Conservation (phyloP, 73 alveolate species). For the Paramecium primaurelia region DNA sequence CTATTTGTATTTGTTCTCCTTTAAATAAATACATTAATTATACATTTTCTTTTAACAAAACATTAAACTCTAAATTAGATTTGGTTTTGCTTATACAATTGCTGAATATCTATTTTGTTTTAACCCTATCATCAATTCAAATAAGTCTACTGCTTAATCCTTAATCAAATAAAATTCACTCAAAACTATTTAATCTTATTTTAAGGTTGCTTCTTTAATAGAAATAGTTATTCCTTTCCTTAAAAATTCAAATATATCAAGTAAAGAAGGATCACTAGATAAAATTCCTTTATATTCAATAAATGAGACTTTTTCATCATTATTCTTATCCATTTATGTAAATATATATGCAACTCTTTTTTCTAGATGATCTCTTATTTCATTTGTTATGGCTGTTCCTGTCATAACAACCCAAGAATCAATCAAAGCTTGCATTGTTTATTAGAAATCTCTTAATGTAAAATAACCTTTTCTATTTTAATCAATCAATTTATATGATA, state of each 20-base stretch:
- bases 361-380: conserved; percentile 30
- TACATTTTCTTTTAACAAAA: background rate
- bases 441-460: conserved; percentile 8
- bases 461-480: conserved; percentile 9
- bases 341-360: background rate
- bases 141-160: background rate
- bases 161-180: background rate
- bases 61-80: background rate
- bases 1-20: background rate
- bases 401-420: conserved; percentile 41
- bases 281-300: background rate
- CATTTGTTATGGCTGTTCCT: background rate
- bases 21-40: background rate
- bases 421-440: background rate
- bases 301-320: conserved; percentile 12
- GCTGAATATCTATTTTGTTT: background rate
- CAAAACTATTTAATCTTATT: background rate
- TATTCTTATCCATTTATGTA: conserved; percentile 9
- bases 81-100: background rate
- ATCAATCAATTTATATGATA: conserved; percentile 36
- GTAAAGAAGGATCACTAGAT: background rate
- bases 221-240: conserved; percentile 33
- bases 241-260: conserved; percentile 14
- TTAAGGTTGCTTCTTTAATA: background rate
- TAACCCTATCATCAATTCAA: background rate